Conservation (phyloP, 345 rosid species). For the Hypericum perforatum region DNA sequence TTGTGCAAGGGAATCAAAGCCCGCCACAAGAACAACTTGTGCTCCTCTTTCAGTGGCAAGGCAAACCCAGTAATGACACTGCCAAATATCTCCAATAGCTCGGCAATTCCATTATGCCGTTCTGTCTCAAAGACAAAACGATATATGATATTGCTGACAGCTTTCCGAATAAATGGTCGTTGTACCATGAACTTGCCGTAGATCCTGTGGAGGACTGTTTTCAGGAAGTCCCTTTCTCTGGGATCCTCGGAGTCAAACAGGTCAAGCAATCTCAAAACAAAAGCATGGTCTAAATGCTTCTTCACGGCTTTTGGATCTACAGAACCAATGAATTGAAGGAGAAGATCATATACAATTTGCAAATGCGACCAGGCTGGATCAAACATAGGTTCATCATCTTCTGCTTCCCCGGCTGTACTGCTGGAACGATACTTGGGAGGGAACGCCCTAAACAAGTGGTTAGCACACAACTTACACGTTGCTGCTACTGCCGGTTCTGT, state of each 20-base stretch:
- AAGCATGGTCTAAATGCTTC: constrained; percentile 57
- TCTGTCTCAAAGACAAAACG: constrained; percentile 67
- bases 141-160: constrained; percentile 61
- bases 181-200: constrained; percentile 74
- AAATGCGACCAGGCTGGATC: constrained; percentile 73
- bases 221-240: constrained; percentile 67
- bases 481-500: constrained; percentile 51
- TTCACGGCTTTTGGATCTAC: constrained; percentile 62
- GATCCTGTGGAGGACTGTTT: constrained; percentile 58
- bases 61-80: constrained; percentile 76
- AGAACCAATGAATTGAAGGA: constrained; percentile 44
- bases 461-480: constrained; percentile 52
- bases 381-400: constrained; percentile 68
- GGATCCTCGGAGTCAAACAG: constrained; percentile 81
- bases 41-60: constrained; percentile 71
- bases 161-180: constrained; percentile 57
- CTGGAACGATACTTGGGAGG: constrained; percentile 53
- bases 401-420: constrained; percentile 40
- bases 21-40: constrained; percentile 43
- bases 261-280: constrained; percentile 48
- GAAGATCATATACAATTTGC: constrained; percentile 61
- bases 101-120: constrained; percentile 62
- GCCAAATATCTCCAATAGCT: constrained; percentile 70
- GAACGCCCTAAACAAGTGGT: constrained; percentile 53
- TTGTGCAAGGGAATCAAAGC: constrained; percentile 73